Evolutionary conservation across 2,329 filamentous ascomycete genomes (phyloP).

Genomic region (Cladophialophora yegresii): DNA sequence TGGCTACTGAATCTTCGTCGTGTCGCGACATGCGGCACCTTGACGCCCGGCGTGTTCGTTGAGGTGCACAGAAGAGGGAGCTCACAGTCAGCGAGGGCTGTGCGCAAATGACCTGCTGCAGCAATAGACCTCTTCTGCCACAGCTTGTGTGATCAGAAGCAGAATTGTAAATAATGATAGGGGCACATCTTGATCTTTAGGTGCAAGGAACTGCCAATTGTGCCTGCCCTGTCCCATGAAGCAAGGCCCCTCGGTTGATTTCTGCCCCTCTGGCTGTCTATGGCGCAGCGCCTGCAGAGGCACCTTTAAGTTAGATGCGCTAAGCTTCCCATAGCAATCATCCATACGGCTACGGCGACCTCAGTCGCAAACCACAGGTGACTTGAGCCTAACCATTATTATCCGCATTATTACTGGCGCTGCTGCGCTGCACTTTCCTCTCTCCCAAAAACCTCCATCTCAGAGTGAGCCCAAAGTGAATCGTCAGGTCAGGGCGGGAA

Average conservation of each 20-base stretch:
- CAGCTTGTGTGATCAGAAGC: background rate
- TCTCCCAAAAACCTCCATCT: constrained; percentile 9
- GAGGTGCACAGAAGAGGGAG: background rate
- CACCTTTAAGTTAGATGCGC: constrained; percentile 19
- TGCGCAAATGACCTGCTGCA: background rate
- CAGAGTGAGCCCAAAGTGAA: constrained; percentile 10
- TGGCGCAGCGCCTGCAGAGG: constrained; percentile 15
- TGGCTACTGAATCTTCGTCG: background rate
- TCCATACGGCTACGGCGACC: constrained; percentile 11
- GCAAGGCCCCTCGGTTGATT: background rate
- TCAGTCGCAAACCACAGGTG: constrained; percentile 13
- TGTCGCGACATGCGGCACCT: background rate
- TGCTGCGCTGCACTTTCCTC: constrained; percentile 27
- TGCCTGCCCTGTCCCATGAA: background rate
- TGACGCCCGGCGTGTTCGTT: background rate
- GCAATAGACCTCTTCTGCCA: background rate
- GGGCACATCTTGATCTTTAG: background rate
- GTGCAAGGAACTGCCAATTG: background rate
- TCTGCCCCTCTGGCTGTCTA: constrained; percentile 2
- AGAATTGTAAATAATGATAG: background rate
- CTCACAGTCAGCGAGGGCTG: background rate
- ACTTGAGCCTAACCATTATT: constrained; percentile 17
- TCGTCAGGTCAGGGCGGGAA: constrained; percentile 7
- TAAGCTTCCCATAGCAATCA: constrained; percentile 11
- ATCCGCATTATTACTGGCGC: constrained; percentile 10